These are phyloP conservation scores for Ogataea ramenticola DNA, from an alignment of 805 yeast species.

Conservation along the genomic window DNA sequence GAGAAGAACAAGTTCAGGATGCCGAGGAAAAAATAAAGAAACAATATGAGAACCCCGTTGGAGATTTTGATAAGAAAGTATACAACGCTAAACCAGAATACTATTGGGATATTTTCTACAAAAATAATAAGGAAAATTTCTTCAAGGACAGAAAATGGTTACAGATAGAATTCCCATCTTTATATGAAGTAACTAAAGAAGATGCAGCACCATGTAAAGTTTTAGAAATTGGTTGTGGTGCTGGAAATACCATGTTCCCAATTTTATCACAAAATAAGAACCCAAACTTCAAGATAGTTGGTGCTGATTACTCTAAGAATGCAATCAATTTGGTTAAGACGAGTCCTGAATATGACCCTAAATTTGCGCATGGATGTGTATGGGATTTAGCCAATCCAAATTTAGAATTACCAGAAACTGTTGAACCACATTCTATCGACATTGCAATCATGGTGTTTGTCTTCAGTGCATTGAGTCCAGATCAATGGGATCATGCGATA, in stretches of 20 bases:
- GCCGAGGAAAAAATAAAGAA: slow-evolving; percentile 68
- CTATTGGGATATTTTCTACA: slow-evolving; percentile 92
- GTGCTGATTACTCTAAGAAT: slow-evolving; percentile 83
- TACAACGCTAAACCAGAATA: slow-evolving; percentile 85
- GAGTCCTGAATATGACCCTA: slow-evolving; percentile 51
- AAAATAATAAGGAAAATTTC: slow-evolving; percentile 85
- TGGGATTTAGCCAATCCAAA: slow-evolving; percentile 90
- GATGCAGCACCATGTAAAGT: slow-evolving; percentile 67
- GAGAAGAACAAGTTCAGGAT: slow-evolving; percentile 72
- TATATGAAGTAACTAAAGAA: slow-evolving; percentile 70
- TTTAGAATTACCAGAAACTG: slow-evolving; percentile 72
- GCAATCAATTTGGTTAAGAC: slow-evolving; percentile 82
- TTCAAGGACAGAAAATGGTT: slow-evolving; percentile 97
- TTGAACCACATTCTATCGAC: slow-evolving; percentile 78
- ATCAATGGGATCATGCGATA: slow-evolving; percentile 83
- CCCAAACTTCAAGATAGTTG: slow-evolving; percentile 63
- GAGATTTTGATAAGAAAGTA: slow-evolving; percentile 71
- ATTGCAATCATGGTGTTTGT: slow-evolving; percentile 93
- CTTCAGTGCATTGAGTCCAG: slow-evolving; percentile 85
- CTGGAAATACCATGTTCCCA: slow-evolving; percentile 95
- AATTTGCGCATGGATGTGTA: slow-evolving; percentile 72
- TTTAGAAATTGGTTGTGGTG: slow-evolving; percentile 96
- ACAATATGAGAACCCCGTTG: slow-evolving; percentile 80
- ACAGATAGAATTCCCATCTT: slow-evolving; percentile 83
- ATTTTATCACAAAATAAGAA: slow-evolving; percentile 78